A percentile compares a stretch with the other conserved stretches of the same genome.
Evolutionary conservation across 306 rosid genomes (phyloP).

Genomic region (Coriaria nepalensis): DNA sequence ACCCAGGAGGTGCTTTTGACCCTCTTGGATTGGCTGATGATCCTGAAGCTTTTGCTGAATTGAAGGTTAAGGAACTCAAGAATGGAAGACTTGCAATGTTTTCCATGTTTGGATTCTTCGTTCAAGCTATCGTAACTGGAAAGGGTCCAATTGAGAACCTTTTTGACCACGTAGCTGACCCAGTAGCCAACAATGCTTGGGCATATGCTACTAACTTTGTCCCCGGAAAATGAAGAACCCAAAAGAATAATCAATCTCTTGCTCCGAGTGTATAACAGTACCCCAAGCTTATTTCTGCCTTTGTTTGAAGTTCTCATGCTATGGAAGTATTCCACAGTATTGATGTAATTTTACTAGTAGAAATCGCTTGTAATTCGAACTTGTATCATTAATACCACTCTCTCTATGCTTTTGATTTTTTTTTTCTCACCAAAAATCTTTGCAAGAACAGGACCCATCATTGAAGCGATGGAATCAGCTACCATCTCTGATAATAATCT

Average conservation of each 20-base stretch:
- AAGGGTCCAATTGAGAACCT: slow-evolving; percentile 90
- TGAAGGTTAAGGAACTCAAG: slow-evolving; percentile 87
- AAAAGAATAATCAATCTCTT: slow-evolving; percentile 7
- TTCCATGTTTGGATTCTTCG: slow-evolving; percentile 91
- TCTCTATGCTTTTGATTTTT: slow-evolving; percentile 11
- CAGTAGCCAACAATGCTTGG: slow-evolving; percentile 88
- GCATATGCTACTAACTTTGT: slow-evolving; percentile 88
- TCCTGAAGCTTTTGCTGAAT: slow-evolving; percentile 92
- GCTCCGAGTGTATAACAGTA: slow-evolving; percentile 11
- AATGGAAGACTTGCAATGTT: slow-evolving; percentile 80
- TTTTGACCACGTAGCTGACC: slow-evolving; percentile 72
- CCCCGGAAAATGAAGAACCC: slow-evolving; percentile 65
- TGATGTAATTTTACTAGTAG: slow-evolving; percentile 22
- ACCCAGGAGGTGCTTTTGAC: slow-evolving; percentile 95
- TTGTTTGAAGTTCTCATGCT: slow-evolving; percentile 19
- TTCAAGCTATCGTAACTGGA: slow-evolving; percentile 91
- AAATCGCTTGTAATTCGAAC: slow-evolving; percentile 28
- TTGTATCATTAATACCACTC: slow-evolving; percentile 18
- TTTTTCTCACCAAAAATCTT: slow-evolving; percentile 44
- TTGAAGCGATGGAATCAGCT: slow-evolving; percentile 55
- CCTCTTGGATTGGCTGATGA: slow-evolving; percentile 94
- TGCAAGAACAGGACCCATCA: slow-evolving; percentile 48
- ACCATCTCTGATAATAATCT: slow-evolving; percentile 48
- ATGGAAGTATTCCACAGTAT: slow-evolving; percentile 17
- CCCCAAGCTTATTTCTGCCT: slow-evolving; percentile 18